Conservation (phyloP, 805 yeast genomes). For the Starmerella floricola region DNA sequence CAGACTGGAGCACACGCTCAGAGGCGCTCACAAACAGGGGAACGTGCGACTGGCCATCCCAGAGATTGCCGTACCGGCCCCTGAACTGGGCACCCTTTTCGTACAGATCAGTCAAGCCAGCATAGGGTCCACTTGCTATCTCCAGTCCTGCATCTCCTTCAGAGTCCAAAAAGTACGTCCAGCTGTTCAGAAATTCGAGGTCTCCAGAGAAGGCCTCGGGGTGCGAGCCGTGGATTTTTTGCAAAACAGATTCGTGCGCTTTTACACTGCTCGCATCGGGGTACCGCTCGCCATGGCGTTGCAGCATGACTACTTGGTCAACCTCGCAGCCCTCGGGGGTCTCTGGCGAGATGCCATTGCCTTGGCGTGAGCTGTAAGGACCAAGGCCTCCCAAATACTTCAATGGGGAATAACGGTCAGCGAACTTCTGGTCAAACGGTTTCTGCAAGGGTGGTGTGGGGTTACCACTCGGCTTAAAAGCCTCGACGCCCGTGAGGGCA, state of each 20-base stretch:
- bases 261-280: slow-evolving; percentile 24
- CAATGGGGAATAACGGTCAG: slow-evolving; percentile 36
- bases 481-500: slow-evolving; percentile 5
- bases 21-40: slow-evolving; percentile 33
- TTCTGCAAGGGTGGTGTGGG: slow-evolving; percentile 1
- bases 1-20: slow-evolving; percentile 37
- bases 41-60: slow-evolving; percentile 30
- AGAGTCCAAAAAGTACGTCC: slow-evolving; percentile 18
- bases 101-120: slow-evolving; percentile 39
- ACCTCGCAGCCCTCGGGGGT: slow-evolving; percentile 37
- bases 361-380: slow-evolving; percentile 39
- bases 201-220: slow-evolving; percentile 14
- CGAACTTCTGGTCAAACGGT: slow-evolving; percentile 23
- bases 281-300: slow-evolving; percentile 46
- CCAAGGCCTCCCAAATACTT: slow-evolving; percentile 39
- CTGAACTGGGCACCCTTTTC: slow-evolving; percentile 38
- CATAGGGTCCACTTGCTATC: slow-evolving; percentile 34
- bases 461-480: slow-evolving; percentile 1
- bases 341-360: slow-evolving; percentile 39
- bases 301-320: slow-evolving; percentile 39
- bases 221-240: slow-evolving; percentile 6
- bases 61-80: slow-evolving; percentile 34
- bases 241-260: slow-evolving; percentile 22
- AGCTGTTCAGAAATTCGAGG: slow-evolving; percentile 18
- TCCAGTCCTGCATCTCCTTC: slow-evolving; percentile 34